Conservation (phyloP, 2,329 filamentous ascomycete genomes). For the Calycina marina region DNA sequence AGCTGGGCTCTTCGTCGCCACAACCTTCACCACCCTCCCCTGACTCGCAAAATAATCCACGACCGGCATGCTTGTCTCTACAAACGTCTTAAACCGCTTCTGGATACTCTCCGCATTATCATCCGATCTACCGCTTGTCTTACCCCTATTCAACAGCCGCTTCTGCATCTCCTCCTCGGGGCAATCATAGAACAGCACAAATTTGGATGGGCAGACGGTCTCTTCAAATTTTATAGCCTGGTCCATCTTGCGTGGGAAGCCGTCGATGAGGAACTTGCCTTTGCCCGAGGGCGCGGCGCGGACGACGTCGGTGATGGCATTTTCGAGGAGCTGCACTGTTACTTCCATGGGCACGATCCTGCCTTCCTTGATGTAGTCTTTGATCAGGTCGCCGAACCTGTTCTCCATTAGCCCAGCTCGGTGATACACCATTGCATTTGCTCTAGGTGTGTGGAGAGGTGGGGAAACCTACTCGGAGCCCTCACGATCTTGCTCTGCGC, state of each 20-base stretch:
- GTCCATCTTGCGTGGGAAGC: constrained; percentile 95
- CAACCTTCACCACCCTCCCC: constrained; percentile 66
- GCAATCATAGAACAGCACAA: constrained; percentile 91
- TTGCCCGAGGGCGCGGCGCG: constrained; percentile 32
- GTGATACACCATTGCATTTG: too few relatives aligned
- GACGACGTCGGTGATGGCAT: constrained; percentile 70
- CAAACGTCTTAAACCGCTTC: constrained; percentile 89
- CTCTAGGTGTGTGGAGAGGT: neutral
- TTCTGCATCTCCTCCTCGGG: constrained; percentile 68
- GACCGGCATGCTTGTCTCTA: constrained; percentile 96
- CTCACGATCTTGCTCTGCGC: constrained; percentile 78
- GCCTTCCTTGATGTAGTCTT: constrained; percentile 83
- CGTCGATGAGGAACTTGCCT: constrained; percentile 61
- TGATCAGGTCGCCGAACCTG: constrained; percentile 77
- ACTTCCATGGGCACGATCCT: constrained; percentile 98
- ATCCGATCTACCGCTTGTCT: constrained; percentile 56
- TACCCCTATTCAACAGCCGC: constrained; percentile 6
- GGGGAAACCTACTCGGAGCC: constrained; percentile 48
- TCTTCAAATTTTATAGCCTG: constrained; percentile 91
- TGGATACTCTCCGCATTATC: constrained; percentile 93
- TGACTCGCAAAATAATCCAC: constrained; percentile 70
- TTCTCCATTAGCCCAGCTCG: neutral
- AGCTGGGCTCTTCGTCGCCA: constrained; percentile 54
- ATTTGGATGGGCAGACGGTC: constrained; percentile 65
- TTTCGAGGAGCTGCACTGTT: constrained; percentile 83